Evolutionary conservation across 2,329 filamentous ascomycete genomes (phyloP).

Genomic region (Aspergillus novofumigatus): DNA sequence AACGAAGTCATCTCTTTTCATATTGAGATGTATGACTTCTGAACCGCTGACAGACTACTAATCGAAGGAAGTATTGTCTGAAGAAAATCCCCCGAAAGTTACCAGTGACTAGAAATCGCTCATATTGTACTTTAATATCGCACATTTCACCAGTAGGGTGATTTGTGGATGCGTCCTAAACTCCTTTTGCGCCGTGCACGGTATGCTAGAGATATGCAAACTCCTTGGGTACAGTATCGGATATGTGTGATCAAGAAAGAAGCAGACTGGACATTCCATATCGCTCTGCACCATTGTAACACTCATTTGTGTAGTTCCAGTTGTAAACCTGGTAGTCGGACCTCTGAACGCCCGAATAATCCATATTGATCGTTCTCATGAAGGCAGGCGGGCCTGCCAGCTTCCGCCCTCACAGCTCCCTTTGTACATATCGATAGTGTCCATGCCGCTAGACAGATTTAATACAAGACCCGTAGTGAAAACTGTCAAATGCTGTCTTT

Average conservation of each 20-base stretch:
- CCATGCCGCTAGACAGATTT: background rate
- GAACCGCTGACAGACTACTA: too few relatives aligned
- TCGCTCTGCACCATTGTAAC: background rate
- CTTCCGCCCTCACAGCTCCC: background rate
- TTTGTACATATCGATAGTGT: background rate
- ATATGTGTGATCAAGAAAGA: background rate
- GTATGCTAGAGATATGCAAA: background rate
- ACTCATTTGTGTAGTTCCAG: background rate
- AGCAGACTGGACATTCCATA: background rate
- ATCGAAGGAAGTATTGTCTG: too few relatives aligned
- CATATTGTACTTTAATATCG: background rate
- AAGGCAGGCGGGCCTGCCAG: slow-evolving; percentile 12
- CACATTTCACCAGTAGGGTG: background rate
- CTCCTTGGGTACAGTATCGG: background rate
- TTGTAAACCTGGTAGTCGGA: background rate
- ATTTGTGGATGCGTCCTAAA: background rate
- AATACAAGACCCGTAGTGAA: background rate
- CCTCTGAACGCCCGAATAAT: slow-evolving; percentile 7
- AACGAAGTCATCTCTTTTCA: too few relatives aligned
- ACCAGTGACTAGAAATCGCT: background rate
- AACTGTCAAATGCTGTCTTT: background rate
- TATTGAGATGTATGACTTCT: too few relatives aligned
- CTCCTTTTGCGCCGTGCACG: background rate
- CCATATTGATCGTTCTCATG: background rate
- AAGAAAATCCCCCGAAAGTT: too few relatives aligned